Conservation (phyloP, 73 alveolate species). For the Stentor roeselii region DNA sequence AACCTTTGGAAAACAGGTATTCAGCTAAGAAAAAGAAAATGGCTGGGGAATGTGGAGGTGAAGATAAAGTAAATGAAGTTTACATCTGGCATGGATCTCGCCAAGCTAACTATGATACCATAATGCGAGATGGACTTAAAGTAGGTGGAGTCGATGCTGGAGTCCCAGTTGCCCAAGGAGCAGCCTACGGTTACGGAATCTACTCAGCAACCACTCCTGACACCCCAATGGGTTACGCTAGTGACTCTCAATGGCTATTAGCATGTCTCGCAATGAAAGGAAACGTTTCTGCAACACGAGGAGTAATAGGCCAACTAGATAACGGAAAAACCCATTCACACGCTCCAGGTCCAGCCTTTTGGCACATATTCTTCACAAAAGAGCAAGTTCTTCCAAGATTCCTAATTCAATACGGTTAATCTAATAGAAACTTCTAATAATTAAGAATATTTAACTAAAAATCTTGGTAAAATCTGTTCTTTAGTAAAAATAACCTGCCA, state of each 20-base stretch:
- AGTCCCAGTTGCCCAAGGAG: background rate
- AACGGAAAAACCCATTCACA: background rate
- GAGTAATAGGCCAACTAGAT: background rate
- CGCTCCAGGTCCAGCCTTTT: too few species aligned
- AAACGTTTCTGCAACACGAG: background rate
- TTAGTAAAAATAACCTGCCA: background rate
- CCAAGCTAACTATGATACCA: background rate
- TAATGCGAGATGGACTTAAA: constrained; percentile 1
- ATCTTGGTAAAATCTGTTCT: background rate
- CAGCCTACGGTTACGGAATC: background rate
- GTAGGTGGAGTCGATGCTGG: constrained; percentile 24
- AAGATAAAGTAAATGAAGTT: background rate
- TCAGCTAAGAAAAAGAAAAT: background rate
- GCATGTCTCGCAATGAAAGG: background rate
- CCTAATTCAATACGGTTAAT: too few species aligned
- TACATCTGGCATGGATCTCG: constrained; percentile 16
- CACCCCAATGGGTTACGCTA: background rate
- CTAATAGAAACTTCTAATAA: too few species aligned
- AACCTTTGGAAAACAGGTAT: background rate
- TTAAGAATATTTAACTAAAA: background rate
- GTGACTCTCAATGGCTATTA: background rate
- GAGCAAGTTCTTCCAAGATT: background rate
- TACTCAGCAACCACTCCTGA: constrained; percentile 19
- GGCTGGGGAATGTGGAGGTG: background rate
- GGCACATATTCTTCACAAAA: background rate